Evolutionary conservation across 108 stramenopile species (phyloP), one percentile per base, ranked within the genome.

Genomic region (Skeletonema menzelii): DNA sequence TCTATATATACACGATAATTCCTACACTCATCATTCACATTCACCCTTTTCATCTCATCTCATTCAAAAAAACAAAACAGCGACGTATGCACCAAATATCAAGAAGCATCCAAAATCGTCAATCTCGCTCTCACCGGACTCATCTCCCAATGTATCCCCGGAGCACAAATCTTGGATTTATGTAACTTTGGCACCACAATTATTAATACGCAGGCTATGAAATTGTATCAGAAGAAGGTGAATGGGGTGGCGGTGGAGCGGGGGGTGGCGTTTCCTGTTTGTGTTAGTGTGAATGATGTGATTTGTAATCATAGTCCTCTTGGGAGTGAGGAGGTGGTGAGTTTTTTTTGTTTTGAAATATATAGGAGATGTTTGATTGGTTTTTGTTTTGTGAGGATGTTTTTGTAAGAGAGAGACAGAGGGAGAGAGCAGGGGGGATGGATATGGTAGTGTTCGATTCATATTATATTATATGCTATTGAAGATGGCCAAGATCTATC

Each of bases 201-300:
- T 72, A 91, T 94, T 75, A 85, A 88, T 26, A 60, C 87, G 8
- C 73, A 79, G 34, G 79, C 86, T 28, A 57, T 82, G 57, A 87
- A 88, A 67, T 82, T 95, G 12, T 97, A 92, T 84, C 93, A 87
- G 69, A 91, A 91, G 69, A 91, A 92, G 79, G 91, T 96, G 10
- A 85, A 96, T 56, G 97, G 97, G 42, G 85, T 75, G 64, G 56
- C 71, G 24, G 72, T 97, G 8, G 95, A 97, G 70, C 93, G 97
- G 67, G 99, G 99, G 30, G 87, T 99, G 55, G 98, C 99, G 13
- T 99, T 99, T 78, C 99, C 99, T 7, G 97, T 98, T 26, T 99
- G 99, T 73, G 88, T 99, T 34, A 96, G 95, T 69, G 97, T 99
- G 57, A 99, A 99, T 83, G 98, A 99, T 70, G 73, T 91, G 58